Evolutionary conservation across 2,329 filamentous ascomycete genomes (phyloP).

Genomic region (Neofusicoccum ribis): DNA sequence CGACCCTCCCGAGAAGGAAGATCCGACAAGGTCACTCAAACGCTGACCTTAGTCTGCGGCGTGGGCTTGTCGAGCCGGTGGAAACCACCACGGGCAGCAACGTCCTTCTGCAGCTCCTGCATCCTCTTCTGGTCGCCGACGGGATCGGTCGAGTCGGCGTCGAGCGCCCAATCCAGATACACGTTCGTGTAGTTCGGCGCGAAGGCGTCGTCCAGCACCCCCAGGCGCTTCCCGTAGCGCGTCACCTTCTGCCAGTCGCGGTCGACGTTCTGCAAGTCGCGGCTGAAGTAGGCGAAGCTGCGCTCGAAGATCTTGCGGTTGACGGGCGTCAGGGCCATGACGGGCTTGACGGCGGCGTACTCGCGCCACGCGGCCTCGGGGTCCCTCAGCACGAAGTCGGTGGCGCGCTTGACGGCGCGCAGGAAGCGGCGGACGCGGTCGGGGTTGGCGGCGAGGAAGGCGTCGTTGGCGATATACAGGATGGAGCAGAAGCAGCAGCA

Average conservation of each 20-base stretch:
- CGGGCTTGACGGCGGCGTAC: conserved; percentile 71
- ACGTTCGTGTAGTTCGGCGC: conserved; percentile 74
- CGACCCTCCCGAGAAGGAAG: background rate
- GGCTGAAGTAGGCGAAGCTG: conserved; percentile 74
- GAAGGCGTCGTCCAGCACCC: conserved; percentile 64
- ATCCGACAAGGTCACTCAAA: background rate
- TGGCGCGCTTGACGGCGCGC: conserved; percentile 71
- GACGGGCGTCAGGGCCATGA: conserved; percentile 62
- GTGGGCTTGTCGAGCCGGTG: conserved; percentile 43
- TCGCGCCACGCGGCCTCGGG: conserved; percentile 66
- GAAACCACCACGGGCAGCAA: conserved; percentile 67
- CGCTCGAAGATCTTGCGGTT: conserved; percentile 81
- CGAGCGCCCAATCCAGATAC: conserved; percentile 66
- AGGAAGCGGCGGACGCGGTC: conserved; percentile 68
- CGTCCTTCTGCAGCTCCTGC: conserved; percentile 66
- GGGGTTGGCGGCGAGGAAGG: conserved; percentile 65
- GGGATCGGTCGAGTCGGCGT: conserved; percentile 66
- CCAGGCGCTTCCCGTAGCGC: conserved; percentile 71
- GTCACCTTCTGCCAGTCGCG: conserved; percentile 80
- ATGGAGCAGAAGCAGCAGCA: conserved; percentile 86
- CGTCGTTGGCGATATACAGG: conserved; percentile 76
- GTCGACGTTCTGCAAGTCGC: conserved; percentile 71
- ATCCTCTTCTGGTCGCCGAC: conserved; percentile 74
- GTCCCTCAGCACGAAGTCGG: conserved; percentile 67
- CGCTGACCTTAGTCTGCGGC: background rate